A percentile compares a stretch with the other conserved stretches of the same genome.
These are phyloP conservation scores for Termitomyces sp. DNA, from an alignment of 768 basidiomycete genomes.

Conservation along the genomic window DNA sequence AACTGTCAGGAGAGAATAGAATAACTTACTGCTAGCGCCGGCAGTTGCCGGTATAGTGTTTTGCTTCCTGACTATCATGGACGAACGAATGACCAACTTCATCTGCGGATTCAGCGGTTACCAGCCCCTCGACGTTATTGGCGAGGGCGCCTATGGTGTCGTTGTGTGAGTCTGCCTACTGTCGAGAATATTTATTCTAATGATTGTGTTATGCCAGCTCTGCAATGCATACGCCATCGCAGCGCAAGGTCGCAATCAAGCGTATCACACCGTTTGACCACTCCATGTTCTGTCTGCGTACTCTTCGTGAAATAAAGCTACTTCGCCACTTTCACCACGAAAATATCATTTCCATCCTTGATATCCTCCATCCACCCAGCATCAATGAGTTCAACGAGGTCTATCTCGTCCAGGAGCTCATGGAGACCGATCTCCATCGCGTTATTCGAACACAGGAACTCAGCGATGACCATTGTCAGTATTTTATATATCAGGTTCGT, in stretches of 20 bases:
- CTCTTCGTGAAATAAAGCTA: slow-evolving; percentile 89
- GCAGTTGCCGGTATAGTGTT: slow-evolving; percentile 13
- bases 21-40: too few relatives aligned
- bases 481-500: slow-evolving; percentile 91
- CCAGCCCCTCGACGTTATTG: slow-evolving; percentile 78
- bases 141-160: slow-evolving; percentile 94
- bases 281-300: slow-evolving; percentile 86
- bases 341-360: slow-evolving; percentile 93
- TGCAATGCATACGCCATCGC: slow-evolving; percentile 73
- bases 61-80: slow-evolving; percentile 10
- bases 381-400: slow-evolving; percentile 86
- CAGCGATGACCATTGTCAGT: slow-evolving; percentile 94
- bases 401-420: slow-evolving; percentile 60
- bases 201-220: slow-evolving; percentile 43
- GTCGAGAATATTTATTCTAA: slow-evolving; percentile 1
- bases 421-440: slow-evolving; percentile 94
- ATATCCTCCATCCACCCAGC: slow-evolving; percentile 80
- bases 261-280: slow-evolving; percentile 95
- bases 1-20: too few relatives aligned
- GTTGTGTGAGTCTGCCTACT: slow-evolving; percentile 49
- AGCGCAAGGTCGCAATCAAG: slow-evolving; percentile 92
- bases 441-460: slow-evolving; percentile 94
- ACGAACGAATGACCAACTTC: slow-evolving; percentile 37
- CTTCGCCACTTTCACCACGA: slow-evolving; percentile 83
- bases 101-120: slow-evolving; percentile 51